These are phyloP conservation scores for Arthonia radiata DNA, from an alignment of 495 filamentous ascomycete genomes.

Conservation along the genomic window DNA sequence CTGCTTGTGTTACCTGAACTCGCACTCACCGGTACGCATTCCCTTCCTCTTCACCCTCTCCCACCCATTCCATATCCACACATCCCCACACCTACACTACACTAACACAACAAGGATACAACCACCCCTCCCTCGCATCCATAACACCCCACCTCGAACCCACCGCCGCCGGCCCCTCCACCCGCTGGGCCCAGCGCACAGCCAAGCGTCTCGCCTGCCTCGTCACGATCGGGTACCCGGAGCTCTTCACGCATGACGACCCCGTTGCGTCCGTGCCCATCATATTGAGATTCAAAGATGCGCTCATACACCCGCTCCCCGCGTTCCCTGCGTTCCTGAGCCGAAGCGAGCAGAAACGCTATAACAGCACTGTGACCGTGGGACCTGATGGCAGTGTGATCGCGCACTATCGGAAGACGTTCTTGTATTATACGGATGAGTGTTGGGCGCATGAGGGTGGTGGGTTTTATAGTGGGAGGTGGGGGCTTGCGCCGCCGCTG, in stretches of 20 bases:
- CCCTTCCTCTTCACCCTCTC: not conserved
- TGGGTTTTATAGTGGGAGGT: slow-evolving; percentile 14
- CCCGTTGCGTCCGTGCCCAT: too few species aligned
- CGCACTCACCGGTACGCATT: slow-evolving; percentile 52
- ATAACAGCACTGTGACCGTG: slow-evolving; percentile 73
- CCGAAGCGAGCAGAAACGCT: slow-evolving; percentile 27
- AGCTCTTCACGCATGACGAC: too few species aligned
- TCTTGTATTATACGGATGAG: slow-evolving; percentile 79
- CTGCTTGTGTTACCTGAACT: slow-evolving; percentile 69
- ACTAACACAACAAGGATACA: slow-evolving; percentile 40
- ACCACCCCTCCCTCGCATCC: slow-evolving; percentile 53
- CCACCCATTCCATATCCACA: slow-evolving; percentile 1
- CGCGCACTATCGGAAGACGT: slow-evolving; percentile 68
- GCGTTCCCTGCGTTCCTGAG: too few species aligned
- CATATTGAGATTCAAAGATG: too few species aligned
- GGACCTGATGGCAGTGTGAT: slow-evolving; percentile 42
- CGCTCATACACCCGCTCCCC: too few species aligned
- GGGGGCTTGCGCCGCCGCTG: too few species aligned
- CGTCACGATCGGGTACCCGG: slow-evolving; percentile 81
- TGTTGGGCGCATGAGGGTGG: slow-evolving; percentile 66
- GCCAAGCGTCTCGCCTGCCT: slow-evolving; percentile 49
- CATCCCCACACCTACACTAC: not conserved
- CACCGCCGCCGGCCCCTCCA: slow-evolving; percentile 42
- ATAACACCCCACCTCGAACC: slow-evolving; percentile 69
- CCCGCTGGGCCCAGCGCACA: slow-evolving; percentile 52